These are phyloP conservation scores for Aspergillus sp. DNA, from an alignment of 2,329 filamentous ascomycete genomes.

Conservation along the genomic window DNA sequence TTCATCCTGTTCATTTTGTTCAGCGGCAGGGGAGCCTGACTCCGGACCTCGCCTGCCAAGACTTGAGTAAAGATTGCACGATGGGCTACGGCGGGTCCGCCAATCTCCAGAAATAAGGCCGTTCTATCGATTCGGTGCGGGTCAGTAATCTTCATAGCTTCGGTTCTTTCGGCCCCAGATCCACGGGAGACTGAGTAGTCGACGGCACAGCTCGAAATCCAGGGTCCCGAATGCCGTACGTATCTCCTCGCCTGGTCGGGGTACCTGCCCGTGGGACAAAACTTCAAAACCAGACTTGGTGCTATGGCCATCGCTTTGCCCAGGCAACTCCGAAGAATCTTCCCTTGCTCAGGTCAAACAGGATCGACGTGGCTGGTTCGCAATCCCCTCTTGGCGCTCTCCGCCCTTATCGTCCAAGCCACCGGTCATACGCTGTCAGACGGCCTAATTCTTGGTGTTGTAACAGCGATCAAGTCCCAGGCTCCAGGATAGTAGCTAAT, in stretches of 20 bases:
- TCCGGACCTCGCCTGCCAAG: too few species aligned
- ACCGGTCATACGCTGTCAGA: not conserved
- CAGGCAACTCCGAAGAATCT: not conserved
- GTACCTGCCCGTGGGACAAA: not conserved
- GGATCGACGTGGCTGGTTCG: constrained; percentile 8
- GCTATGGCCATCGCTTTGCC: not conserved
- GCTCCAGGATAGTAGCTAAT: not conserved
- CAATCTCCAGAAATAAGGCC: not conserved
- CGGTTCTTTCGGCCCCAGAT: not conserved
- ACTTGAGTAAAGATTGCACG: not conserved
- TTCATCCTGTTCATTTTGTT: not conserved
- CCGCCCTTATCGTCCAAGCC: constrained; percentile 3
- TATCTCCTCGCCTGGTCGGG: not conserved
- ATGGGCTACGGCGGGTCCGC: not conserved
- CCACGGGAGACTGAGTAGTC: not conserved
- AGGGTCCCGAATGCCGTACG: not conserved
- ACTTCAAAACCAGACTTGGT: not conserved
- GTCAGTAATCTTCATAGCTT: constrained; percentile 3
- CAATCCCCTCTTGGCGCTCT: constrained; percentile 9
- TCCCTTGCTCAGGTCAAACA: not conserved
- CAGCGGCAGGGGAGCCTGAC: too few species aligned
- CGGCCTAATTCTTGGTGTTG: constrained; percentile 1
- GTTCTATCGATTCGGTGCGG: not conserved
- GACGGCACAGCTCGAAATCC: not conserved
- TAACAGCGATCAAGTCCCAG: not conserved